A percentile compares a stretch with the other conserved stretches of the same genome.
Evolutionary conservation across 331 rosid genomes (phyloP).

Genomic region (Quercus phellos): DNA sequence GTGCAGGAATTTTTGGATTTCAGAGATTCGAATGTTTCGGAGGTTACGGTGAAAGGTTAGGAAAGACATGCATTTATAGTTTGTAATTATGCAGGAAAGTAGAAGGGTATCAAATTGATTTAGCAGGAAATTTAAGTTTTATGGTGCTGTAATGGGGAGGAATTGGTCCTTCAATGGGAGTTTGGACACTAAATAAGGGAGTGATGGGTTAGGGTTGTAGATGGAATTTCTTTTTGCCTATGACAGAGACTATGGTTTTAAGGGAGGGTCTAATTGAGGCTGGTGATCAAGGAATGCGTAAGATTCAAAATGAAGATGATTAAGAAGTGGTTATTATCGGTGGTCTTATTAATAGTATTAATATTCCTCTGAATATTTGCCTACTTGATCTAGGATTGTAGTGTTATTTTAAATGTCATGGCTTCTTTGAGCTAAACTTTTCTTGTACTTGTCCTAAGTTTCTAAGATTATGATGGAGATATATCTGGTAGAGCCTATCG

Average conservation of each 20-base stretch:
- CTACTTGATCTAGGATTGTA: background rate
- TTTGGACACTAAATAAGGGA: background rate
- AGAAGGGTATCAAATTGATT: too few species aligned
- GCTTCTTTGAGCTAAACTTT: background rate
- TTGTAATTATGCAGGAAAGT: too few species aligned
- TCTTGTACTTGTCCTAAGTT: background rate
- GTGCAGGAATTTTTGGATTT: background rate
- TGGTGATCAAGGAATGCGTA: background rate
- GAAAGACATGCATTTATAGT: background rate
- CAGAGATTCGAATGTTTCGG: background rate
- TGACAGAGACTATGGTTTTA: background rate
- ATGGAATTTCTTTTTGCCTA: background rate
- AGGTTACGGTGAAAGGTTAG: background rate
- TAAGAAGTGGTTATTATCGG: background rate
- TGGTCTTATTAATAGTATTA: background rate
- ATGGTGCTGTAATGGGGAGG: background rate
- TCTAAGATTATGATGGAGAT: background rate
- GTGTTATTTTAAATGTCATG: background rate
- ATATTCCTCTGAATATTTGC: background rate
- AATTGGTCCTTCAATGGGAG: background rate
- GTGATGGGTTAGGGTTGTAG: background rate
- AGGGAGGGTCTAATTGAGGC: background rate
- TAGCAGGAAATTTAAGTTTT: background rate
- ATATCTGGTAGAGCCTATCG: background rate
- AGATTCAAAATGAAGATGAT: background rate